Evolutionary conservation across 163 green algal species (phyloP).

Genomic region (Scenedesmus sp.): DNA sequence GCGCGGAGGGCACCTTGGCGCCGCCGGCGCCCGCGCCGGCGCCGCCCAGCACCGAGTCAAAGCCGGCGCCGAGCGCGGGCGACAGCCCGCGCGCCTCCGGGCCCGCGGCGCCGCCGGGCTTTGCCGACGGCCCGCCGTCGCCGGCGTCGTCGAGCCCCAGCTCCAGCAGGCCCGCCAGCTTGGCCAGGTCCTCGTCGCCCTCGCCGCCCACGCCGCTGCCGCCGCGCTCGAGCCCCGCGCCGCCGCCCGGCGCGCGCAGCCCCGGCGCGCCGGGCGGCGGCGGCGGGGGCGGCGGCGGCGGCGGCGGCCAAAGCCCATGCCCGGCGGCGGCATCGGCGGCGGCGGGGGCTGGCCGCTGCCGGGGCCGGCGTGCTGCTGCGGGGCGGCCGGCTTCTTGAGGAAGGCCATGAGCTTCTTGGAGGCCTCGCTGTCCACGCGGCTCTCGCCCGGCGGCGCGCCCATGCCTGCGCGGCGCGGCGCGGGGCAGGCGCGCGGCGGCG

Average conservation of each 20-base stretch:
- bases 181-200: constrained; percentile 21
- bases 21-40: too few relatives aligned
- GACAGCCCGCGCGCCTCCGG: constrained; percentile 6
- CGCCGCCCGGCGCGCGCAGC: not conserved
- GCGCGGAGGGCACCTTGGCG: constrained; percentile 6
- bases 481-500: too few relatives aligned
- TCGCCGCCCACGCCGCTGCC: not conserved
- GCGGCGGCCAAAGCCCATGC: constrained; percentile 18
- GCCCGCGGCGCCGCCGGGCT: not conserved
- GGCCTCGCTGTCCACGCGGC: constrained; percentile 16
- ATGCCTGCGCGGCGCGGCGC: constrained; percentile 1
- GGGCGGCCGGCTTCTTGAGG: constrained; percentile 34
- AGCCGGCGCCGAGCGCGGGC: constrained; percentile 17
- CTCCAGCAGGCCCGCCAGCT: constrained; percentile 35
- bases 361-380: constrained; percentile 23
- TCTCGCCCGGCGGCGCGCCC: not conserved
- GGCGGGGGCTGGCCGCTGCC: constrained; percentile 2
- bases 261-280: not conserved
- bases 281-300: not conserved
- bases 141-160: constrained; percentile 6
- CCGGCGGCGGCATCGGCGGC: not conserved
- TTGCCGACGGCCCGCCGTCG: constrained; percentile 21
- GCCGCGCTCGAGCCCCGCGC: not conserved
- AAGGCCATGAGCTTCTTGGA: constrained; percentile 46
- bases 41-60: constrained; percentile 26